Evolutionary conservation across 2,329 filamentous ascomycete species (phyloP).

Genomic region (Cladophialophora psammophila): DNA sequence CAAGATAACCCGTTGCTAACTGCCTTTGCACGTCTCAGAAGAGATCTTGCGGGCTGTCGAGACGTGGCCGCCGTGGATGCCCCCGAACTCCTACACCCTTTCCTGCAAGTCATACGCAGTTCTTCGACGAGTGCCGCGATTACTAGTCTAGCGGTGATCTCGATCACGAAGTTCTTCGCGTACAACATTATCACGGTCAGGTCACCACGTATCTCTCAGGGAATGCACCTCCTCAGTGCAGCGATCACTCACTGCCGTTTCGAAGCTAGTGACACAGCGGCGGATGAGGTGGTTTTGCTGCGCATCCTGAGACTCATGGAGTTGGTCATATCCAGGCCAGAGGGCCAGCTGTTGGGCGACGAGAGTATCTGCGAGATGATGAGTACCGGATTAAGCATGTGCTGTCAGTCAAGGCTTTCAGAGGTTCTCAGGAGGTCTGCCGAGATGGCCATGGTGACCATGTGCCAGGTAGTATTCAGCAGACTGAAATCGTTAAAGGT

Average conservation of each 20-base stretch:
- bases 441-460: slow-evolving; percentile 93
- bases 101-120: slow-evolving; percentile 94
- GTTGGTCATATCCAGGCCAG: slow-evolving; percentile 92
- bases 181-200: slow-evolving; percentile 87
- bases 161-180: slow-evolving; percentile 94
- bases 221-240: slow-evolving; percentile 92
- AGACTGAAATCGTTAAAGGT: slow-evolving; percentile 86
- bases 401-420: slow-evolving; percentile 89
- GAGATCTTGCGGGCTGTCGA: slow-evolving; percentile 86
- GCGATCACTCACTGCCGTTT: slow-evolving; percentile 98
- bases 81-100: slow-evolving; percentile 86
- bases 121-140: slow-evolving; percentile 96
- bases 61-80: slow-evolving; percentile 91
- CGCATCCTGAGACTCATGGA: slow-evolving; percentile 98
- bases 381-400: slow-evolving; percentile 96
- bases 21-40: slow-evolving; percentile 87
- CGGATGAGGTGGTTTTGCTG: slow-evolving; percentile 92
- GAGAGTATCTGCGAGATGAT: slow-evolving; percentile 99
- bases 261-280: slow-evolving; percentile 91
- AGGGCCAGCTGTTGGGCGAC: slow-evolving; percentile 91
- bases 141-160: slow-evolving; percentile 90
- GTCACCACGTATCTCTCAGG: slow-evolving; percentile 86
- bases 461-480: slow-evolving; percentile 98
- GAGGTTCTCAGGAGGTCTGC: slow-evolving; percentile 89
- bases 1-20: slow-evolving; percentile 97